Evolutionary conservation across 805 yeast species (phyloP).

Genomic region (Candida vaughaniae): DNA sequence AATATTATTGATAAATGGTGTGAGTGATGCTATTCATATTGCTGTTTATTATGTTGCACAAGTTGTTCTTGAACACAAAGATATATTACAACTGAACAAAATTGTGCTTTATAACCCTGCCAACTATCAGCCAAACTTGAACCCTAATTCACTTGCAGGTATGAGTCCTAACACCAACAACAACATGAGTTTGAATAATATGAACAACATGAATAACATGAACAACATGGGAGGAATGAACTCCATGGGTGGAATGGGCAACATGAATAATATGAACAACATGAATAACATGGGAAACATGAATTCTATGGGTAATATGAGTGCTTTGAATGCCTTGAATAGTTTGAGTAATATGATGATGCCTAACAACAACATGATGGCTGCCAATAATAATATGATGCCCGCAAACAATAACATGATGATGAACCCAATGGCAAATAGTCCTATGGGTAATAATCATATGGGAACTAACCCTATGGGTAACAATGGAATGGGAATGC

Average conservation of each 20-base stretch:
- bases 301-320: slow-evolving; percentile 18
- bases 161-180: slow-evolving; percentile 5
- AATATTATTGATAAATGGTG: slow-evolving; percentile 67
- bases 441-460: background rate
- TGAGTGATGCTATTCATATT: slow-evolving; percentile 83
- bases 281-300: slow-evolving; percentile 16
- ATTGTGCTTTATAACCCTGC: slow-evolving; percentile 61
- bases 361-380: slow-evolving; percentile 9
- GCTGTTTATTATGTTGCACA: slow-evolving; percentile 75
- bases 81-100: slow-evolving; percentile 50
- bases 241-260: background rate
- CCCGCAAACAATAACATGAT: slow-evolving; percentile 9
- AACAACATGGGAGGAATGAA: background rate
- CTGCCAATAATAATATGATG: slow-evolving; percentile 17
- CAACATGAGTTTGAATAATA: slow-evolving; percentile 5
- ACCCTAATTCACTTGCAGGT: slow-evolving; percentile 12
- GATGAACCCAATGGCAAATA: slow-evolving; percentile 4
- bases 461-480: background rate
- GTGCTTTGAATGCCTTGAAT: slow-evolving; percentile 17
- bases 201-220: slow-evolving; percentile 2
- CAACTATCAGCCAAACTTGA: slow-evolving; percentile 24
- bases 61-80: slow-evolving; percentile 61
- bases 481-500: slow-evolving; percentile 3
- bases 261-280: slow-evolving; percentile 8
- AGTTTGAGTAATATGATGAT: slow-evolving; percentile 16